Base-by-base conservation (phyloP, 2,329 filamentous ascomycete genomes). In the Monilinia fructigena region DNA sequence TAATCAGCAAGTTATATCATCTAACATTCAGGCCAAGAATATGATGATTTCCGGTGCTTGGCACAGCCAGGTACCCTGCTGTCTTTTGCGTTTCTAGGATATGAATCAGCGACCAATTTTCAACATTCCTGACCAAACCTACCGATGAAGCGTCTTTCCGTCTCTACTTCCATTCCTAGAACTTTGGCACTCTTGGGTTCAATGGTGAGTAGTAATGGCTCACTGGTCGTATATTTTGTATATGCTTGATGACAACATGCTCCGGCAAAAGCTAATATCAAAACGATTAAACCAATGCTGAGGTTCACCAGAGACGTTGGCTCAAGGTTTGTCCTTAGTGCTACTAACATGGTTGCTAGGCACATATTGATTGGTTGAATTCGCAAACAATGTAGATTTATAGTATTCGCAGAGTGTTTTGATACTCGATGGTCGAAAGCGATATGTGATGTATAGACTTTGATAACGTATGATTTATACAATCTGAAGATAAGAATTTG, bases 191-290 rank as follows among this genome's bases (percentile, higher is more conserved):
- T 50, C 47, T 61, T 61, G 4, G 58, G 58, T 5, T 61, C 45
- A 50, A 61, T 45, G 16, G 58, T 61, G n/a, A 61, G 58, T 38
- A 61, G 58, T 26, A 61, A 61, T 52, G 58, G 45, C 23, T 61
- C 58, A 3, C n/a, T 61, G 14, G 28, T 31, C 38, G 16, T 23
- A 38, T 40, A 4, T 48, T 50, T 50, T 26, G 31, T 50, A 23
- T 38, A 40, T 26, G 10, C 31, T 50, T 61, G 45, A 50, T 12
- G 58, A 16, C 14, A 61, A 31, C 28, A 61, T 38, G 58, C 45
- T 26, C 58, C 58, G n/a, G 38, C 20, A n/a, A 50, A 61, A 50
- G 58, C 58, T 40, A 61, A 61, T 10, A 61, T 50, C 16, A 61
- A 50, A 16, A 61, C 58, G 31, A 61, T n/a, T 38, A 61, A 61